phyloP scores from a whole-genome alignment of 306 rosid species.

The Corylus americana region DNA sequence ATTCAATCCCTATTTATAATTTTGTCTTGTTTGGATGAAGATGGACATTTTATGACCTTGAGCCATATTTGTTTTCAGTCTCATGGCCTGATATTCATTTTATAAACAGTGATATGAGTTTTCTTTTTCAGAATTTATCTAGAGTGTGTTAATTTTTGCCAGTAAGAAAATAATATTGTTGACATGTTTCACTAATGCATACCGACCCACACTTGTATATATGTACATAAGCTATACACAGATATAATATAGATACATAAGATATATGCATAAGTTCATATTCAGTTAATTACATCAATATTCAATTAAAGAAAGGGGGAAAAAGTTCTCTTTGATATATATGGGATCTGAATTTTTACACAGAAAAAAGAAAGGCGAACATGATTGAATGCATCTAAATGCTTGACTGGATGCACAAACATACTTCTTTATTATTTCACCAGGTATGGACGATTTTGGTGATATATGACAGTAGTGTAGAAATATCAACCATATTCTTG shows the following conservation, averaged over 20 bases:
- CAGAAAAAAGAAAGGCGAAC: not conserved
- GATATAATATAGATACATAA: too few species aligned
- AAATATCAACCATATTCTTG: not conserved
- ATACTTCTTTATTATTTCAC: not conserved
- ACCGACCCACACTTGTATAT: not conserved
- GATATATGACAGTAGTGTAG: not conserved
- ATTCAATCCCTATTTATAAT: not conserved
- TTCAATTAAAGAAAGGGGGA: not conserved
- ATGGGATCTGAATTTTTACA: not conserved
- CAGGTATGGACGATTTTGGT: not conserved
- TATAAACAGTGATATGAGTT: not conserved
- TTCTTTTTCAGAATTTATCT: not conserved
- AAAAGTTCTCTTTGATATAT: not conserved
- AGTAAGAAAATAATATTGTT: not conserved
- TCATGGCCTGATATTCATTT: not conserved
- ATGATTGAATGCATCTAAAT: slow-evolving; percentile 1
- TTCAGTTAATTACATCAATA: not conserved
- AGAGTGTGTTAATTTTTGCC: not conserved
- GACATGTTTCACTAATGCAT: slow-evolving; percentile 1
- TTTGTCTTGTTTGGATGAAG: slow-evolving; percentile 4
- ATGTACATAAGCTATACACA: not conserved
- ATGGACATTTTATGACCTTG: slow-evolving; percentile 5
- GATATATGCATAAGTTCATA: too few species aligned
- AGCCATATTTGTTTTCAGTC: not conserved
- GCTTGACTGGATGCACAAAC: not conserved